A percentile compares a stretch with the other conserved stretches of the same genome.
These are phyloP conservation scores for Phytophthora meadii DNA, from an alignment of 352 stramenopile species.

Conservation along the genomic window DNA sequence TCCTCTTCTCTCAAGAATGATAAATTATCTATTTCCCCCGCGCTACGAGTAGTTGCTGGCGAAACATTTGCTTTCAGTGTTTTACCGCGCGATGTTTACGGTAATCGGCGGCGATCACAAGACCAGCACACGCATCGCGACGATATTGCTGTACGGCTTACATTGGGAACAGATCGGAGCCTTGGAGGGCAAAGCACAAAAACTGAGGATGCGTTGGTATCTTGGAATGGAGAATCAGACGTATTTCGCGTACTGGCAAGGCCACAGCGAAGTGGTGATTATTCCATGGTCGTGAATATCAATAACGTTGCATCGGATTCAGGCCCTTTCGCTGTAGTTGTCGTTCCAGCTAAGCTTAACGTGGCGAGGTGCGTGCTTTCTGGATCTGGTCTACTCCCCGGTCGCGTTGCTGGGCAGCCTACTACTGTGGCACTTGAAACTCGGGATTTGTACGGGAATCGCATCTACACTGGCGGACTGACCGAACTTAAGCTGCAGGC, in stretches of 20 bases:
- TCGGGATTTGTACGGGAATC: conserved; percentile 64
- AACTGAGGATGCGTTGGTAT: conserved; percentile 41
- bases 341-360: conserved; percentile 52
- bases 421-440: conserved; percentile 53
- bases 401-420: conserved; percentile 52
- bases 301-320: conserved; percentile 46
- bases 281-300: conserved; percentile 57
- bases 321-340: conserved; percentile 50
- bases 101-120: conserved; percentile 43
- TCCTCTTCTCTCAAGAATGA: conserved; percentile 24
- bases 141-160: conserved; percentile 45
- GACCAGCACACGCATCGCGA: conserved; percentile 31
- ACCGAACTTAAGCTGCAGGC: conserved; percentile 46
- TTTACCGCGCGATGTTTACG: conserved; percentile 52
- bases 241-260: conserved; percentile 36
- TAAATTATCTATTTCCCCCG: conserved; percentile 7
- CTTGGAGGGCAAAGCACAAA: conserved; percentile 55
- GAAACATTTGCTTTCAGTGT: conserved; percentile 45
- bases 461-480: conserved; percentile 49
- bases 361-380: conserved; percentile 50
- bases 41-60: conserved; percentile 36
- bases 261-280: conserved; percentile 58
- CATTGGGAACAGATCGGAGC: conserved; percentile 51
- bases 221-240: conserved; percentile 28
- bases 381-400: conserved; percentile 50